A percentile compares a stretch with the other conserved stretches of the same genome.
These are phyloP conservation scores for Avena insularis DNA, from an alignment of 176 grass and related monocot genomes.

Conservation along the genomic window DNA sequence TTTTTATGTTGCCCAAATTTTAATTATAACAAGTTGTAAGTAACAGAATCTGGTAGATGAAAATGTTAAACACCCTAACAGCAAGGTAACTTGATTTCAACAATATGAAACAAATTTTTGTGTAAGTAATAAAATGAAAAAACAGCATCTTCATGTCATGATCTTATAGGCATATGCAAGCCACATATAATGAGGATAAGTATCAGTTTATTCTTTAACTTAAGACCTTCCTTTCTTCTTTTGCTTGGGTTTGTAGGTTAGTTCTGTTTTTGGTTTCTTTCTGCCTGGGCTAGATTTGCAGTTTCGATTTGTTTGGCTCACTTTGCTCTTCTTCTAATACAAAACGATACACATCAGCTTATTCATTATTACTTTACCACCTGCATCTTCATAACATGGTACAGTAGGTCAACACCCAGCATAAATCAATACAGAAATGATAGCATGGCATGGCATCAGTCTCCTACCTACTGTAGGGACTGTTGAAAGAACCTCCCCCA, in stretches of 20 bases:
- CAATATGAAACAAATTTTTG: neutral
- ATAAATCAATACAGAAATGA: slow-evolving; percentile 11
- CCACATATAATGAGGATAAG: neutral
- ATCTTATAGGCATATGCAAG: neutral
- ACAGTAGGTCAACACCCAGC: neutral
- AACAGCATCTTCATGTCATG: neutral
- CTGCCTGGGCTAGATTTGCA: too few relatives aligned
- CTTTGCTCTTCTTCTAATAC: too few relatives aligned
- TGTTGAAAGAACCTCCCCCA: slow-evolving; percentile 89
- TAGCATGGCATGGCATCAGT: neutral
- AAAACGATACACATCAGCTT: neutral
- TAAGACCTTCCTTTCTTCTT: too few relatives aligned
- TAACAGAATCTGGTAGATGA: slow-evolving; percentile 16
- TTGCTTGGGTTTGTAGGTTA: too few relatives aligned
- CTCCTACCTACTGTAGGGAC: slow-evolving; percentile 86
- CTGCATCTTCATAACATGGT: neutral
- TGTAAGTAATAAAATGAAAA: neutral
- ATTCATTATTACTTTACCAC: neutral
- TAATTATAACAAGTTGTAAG: neutral
- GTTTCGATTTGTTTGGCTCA: too few relatives aligned
- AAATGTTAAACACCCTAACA: neutral
- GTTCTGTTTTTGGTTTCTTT: too few relatives aligned
- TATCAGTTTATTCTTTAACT: neutral
- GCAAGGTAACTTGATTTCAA: neutral
- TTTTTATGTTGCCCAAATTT: neutral